phyloP scores from a whole-genome alignment of 345 rosid genomes.

The Moricandia arvensis region DNA sequence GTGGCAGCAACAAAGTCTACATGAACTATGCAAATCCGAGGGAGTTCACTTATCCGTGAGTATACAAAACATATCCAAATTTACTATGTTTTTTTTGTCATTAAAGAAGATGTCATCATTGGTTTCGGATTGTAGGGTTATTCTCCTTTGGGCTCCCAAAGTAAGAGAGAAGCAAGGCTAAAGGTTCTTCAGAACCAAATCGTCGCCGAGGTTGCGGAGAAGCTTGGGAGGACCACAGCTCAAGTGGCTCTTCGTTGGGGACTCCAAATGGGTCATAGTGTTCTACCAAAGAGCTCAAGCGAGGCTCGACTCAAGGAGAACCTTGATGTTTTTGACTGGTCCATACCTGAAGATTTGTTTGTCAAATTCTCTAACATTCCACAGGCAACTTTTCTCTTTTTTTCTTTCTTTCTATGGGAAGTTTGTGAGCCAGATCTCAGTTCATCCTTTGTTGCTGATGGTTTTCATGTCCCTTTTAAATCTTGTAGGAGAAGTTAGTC shows the following conservation, averaged over 20 bases:
- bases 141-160: constrained; percentile 63
- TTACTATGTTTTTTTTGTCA: constrained; percentile 7
- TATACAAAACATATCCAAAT: constrained; percentile 30
- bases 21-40: constrained; percentile 53
- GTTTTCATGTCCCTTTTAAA: not conserved
- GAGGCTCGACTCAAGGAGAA: constrained; percentile 49
- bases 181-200: constrained; percentile 50
- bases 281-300: constrained; percentile 60
- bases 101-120: not conserved
- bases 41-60: constrained; percentile 63
- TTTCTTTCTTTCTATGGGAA: not conserved
- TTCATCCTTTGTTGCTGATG: not conserved
- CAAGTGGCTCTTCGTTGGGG: constrained; percentile 72
- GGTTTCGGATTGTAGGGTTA: constrained; percentile 45
- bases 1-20: constrained; percentile 61
- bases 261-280: constrained; percentile 61
- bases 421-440: not conserved
- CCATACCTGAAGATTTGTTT: constrained; percentile 44
- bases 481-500: constrained; percentile 46
- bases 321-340: constrained; percentile 48
- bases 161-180: constrained; percentile 29
- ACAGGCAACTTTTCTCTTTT: constrained; percentile 45
- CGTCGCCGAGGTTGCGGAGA: constrained; percentile 45
- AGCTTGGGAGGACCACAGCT: constrained; percentile 52
- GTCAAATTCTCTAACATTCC: constrained; percentile 46